These are phyloP conservation scores for Solanum hybrid DNA, from an alignment of 305 asterid genomes.

Conservation along the genomic window DNA sequence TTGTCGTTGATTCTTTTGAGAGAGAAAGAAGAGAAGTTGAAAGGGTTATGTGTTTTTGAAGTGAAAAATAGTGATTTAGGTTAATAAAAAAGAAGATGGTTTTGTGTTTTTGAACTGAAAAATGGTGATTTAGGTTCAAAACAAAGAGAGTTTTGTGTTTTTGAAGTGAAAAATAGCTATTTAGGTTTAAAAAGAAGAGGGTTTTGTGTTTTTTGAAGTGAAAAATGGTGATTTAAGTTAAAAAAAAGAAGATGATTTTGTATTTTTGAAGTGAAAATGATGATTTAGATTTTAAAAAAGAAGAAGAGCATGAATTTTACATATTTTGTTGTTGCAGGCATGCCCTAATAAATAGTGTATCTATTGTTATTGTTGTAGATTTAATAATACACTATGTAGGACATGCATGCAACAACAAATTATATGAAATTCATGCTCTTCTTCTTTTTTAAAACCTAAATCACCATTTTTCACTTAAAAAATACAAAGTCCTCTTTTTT, in stretches of 20 bases:
- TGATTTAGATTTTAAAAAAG: no score
- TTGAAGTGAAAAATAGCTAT: background rate
- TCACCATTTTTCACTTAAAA: no score
- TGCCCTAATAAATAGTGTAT: background rate
- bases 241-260: no score
- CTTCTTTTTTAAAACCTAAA: background rate
- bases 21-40: background rate
- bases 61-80: background rate
- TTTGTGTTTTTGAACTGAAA: background rate
- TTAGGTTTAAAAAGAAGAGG: background rate
- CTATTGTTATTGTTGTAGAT: no score
- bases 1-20: background rate
- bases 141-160: background rate
- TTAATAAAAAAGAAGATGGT: no score
- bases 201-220: no score
- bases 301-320: background rate
- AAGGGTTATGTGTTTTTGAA: background rate
- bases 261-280: no score
- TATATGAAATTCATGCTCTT: background rate
- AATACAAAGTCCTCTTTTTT: no score
- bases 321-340: background rate
- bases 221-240: no score
- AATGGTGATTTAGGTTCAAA: background rate
- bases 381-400: no score
- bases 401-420: no score